These are phyloP conservation scores for Diplodia intermedia DNA, from an alignment of 2,329 filamentous ascomycete species.

Conservation along the genomic window DNA sequence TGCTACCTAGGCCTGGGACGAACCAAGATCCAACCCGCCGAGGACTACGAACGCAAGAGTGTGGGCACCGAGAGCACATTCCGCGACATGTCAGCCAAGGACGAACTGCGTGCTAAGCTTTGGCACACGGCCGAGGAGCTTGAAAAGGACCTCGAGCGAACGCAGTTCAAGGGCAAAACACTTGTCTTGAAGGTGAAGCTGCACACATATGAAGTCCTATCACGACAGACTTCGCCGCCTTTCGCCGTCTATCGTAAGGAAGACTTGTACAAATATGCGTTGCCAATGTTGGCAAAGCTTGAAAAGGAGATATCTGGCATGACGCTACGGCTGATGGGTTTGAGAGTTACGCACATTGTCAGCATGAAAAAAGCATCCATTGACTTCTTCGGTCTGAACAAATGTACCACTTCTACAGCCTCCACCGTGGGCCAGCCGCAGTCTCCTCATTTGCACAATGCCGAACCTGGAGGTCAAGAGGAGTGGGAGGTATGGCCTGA, in stretches of 20 bases:
- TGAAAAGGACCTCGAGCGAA: conserved; percentile 80
- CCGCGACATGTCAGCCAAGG: conserved; percentile 73
- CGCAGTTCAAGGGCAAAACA: conserved; percentile 87
- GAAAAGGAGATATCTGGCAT: conserved; percentile 82
- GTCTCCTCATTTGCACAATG: conserved; percentile 47
- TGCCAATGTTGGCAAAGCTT: conserved; percentile 84
- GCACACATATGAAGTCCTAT: conserved; percentile 90
- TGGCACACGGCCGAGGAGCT: conserved; percentile 82
- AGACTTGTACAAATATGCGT: conserved; percentile 80
- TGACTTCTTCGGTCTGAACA: conserved; percentile 74
- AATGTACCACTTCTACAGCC: conserved; percentile 22
- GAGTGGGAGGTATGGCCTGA: conserved; percentile 75
- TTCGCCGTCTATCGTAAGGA: conserved; percentile 75
- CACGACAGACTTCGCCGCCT: conserved; percentile 77
- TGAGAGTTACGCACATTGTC: conserved; percentile 85
- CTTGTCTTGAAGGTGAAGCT: conserved; percentile 91
- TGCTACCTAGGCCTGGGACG: conserved; percentile 87
- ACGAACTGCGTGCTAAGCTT: conserved; percentile 76
- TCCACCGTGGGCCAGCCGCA: conserved; percentile 10
- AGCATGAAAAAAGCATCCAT: conserved; percentile 83
- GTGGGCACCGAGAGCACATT: conserved; percentile 96
- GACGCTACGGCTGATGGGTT: conserved; percentile 83
- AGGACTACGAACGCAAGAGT: conserved; percentile 90
- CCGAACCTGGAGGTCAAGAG: conserved; percentile 52
- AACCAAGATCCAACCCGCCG: conserved; percentile 82